Base-by-base conservation (phyloP, 345 rosid species). In the Moringa oleifera region DNA sequence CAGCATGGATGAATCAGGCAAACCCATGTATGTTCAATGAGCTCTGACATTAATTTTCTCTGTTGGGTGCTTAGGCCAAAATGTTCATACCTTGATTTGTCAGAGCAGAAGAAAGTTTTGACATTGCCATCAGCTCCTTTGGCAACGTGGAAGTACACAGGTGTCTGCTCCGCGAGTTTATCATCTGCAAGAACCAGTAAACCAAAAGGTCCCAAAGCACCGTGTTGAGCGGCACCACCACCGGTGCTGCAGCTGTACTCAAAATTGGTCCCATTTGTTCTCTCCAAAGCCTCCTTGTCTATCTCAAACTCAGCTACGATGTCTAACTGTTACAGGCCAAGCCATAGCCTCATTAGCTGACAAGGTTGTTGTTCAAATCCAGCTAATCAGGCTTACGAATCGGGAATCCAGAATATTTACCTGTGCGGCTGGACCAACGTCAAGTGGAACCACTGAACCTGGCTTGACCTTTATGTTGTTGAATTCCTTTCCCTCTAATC, bases 141-240 rank as follows among this genome's bases (percentile, higher is more conserved):
- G 7, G 81, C 65, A 7, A 94, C 74, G 21, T 88, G 82, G 78
- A 94, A 94, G 73, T 88, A 88, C 10, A 94, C 95, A 0, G 97
- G 95, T 20, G 99, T 94, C 51, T 81, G 87, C 73, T 94, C 99
- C 0, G 75, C 46, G 24, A 74, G 88, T 56, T 58, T 61, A 0
- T 76, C 68, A 45, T 87, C 89, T 0, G 99, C 89, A 0, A 94
- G 95, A 57, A 90, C 91, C 8, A 84, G 71, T 52, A 94, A 73
- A 45, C 99, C 99, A 23, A 94, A 94, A 2, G 99, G 99, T 55
- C 99, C 99, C 50, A 90, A 56, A 10, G 95, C 85, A 1, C 88
- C 85, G 7, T 91, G 90, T 18, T 79, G 75, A 24, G 80, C 64
- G 21, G 92, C 81, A 22, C 96, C 92, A 0, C 78, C 73, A 6